Evolutionary conservation across 1,284 basidiomycete species (phyloP), one percentile per base, ranked within the genome.

Genomic region (Ceratobasidium theobromae): DNA sequence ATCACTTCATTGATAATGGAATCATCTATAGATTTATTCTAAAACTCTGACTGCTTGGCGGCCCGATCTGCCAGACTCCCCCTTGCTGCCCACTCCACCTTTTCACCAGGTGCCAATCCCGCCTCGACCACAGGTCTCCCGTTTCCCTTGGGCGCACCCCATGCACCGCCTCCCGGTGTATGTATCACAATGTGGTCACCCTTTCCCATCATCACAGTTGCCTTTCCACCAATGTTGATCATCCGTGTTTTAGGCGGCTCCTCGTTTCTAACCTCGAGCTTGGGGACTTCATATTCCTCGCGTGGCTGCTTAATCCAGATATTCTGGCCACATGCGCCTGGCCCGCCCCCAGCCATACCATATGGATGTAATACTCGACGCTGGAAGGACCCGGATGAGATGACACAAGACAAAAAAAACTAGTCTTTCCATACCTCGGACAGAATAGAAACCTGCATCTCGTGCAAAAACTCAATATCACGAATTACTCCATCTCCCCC

Each of bases 161-260:
- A 98, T 1, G 87, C 95, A 2, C 95, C 95, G 4, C 92, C 95
- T 1, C 95, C 95, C 0, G 95, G 95, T 2, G 95, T 98, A 76
- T 94, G 86, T 66, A 97, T 87, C 65, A 90, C 71, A 66, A 96
- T 77, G 46, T 82, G 79, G 75, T 97, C 94, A 1, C 91, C 88
- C 71, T 88, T 89, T 53, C 89, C 91, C 86, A 95, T 93, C 76
- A 84, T 85, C 48, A 95, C 84, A 0, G 91, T 93, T 48, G 89
- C 90, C 76, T 98, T 98, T 6, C 95, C 93, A 18, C 95, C 94
- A 43, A 98, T 86, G 73, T 95, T 97, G 73, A 98, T 89, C 33
- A 84, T 79, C 21, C 93, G 81, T 18, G 82, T 77, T 38, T 68
- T 60, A 16, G 67, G 58, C 41, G 18, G 27, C 18, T 33, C 43